Base-by-base conservation (phyloP, 768 basidiomycete species). In the Candolleomyces efflorescens region DNA sequence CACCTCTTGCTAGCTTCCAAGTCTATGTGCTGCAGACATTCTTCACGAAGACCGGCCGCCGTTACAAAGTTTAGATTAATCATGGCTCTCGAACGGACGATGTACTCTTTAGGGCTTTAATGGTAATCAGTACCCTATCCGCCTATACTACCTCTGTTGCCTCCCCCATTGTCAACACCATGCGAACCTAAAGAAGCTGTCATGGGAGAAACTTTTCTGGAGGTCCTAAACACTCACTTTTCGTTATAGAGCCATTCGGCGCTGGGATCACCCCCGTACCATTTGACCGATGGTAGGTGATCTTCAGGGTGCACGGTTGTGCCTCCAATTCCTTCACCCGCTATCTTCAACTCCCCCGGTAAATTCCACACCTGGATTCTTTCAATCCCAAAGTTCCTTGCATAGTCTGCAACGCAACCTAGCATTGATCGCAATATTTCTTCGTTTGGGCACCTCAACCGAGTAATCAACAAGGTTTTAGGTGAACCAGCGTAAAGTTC, bases 11-110 rank as follows among this genome's bases (percentile, higher is more conserved):
- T 66, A 95, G 94, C 4, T 71, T 90, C 58, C 94, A 98, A 74
- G 90, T 96, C 12, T 96, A 94, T 69, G 78, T 95, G 46, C 82
- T 98, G 22, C 93, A 95, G 73, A 95, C 92, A 18, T 98, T 96
- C 85, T 98, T 98, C 75, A 94, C 91, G n/a, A 85, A 88, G 71
- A 94, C 93, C 7, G 92, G 92, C 37, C 83, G 92, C 70, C 80
- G 86, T 67, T 94, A 93, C 78, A 92, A 92, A 77, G 91, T 92
- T 67, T 93, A 85, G 59, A 53, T 36, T 43, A n/a, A n/a, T n/a
- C 41, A 18, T 54, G 23, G 53, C 53, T 36, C 26, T 56, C n/a
- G 36, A 39, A n/a, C 22, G 36, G 51, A 39, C 27, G 27, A 54
- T 55, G 54, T 54, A 49, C 22, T 46, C 22, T 47, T 46, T 13